phyloP scores from a whole-genome alignment of 345 rosid species.

The Microthlaspi erraticum region DNA sequence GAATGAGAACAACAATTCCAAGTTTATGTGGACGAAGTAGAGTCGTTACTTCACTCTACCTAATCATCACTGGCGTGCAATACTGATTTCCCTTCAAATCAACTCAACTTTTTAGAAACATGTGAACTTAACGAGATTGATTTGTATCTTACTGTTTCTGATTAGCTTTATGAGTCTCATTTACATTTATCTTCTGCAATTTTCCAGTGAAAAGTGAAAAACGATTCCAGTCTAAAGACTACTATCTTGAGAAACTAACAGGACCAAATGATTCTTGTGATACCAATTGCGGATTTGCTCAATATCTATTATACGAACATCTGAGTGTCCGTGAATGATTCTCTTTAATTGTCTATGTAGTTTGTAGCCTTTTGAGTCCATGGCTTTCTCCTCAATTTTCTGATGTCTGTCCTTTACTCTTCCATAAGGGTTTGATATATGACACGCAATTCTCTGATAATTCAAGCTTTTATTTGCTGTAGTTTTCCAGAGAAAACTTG shows the following conservation, averaged over 20 bases:
- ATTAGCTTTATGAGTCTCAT: too few species aligned
- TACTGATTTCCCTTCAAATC: neutral
- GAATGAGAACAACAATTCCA: neutral
- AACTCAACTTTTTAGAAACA: neutral
- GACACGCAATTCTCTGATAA: neutral
- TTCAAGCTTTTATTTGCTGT: constrained; percentile 19
- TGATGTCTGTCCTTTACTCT: constrained; percentile 3
- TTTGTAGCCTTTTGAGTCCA: neutral
- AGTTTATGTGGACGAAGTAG: neutral
- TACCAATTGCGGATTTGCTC: neutral
- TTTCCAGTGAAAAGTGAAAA: neutral
- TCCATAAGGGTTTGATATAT: constrained; percentile 18
- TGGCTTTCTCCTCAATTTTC: neutral
- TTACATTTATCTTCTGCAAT: neutral
- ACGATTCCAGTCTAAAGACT: neutral
- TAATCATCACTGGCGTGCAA: neutral
- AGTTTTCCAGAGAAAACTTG: constrained; percentile 77
- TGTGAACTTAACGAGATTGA: neutral
- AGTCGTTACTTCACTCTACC: neutral
- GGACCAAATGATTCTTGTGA: neutral
- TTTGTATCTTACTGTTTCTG: constrained; percentile 3
- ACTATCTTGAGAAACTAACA: neutral
- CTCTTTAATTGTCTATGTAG: neutral
- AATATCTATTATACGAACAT: neutral
- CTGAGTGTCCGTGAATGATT: neutral